Evolutionary conservation across 139 green algal genomes (phyloP), one percentile per base, ranked within the genome.

Genomic region (Volvox africanus): DNA sequence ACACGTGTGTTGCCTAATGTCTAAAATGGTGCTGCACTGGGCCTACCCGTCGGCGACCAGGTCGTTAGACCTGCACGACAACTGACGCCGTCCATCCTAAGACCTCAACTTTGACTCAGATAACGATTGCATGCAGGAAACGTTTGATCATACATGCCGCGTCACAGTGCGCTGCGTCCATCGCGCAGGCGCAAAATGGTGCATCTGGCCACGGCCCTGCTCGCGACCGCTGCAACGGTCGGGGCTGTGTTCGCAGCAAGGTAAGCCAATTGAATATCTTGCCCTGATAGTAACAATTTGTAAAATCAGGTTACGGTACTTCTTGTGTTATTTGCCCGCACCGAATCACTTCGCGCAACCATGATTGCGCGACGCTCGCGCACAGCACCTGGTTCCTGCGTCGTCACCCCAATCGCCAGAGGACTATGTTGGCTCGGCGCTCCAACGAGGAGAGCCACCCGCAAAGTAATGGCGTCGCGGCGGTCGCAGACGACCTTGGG

Each of bases 171-270:
- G 36, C 37, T 65, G 37, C 37, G 78, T 32, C 35, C 78, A 50
- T 65, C 78, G 19, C 36, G 37, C 12, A 24, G 78, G 13, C 37
- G 33, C 21, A 71, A 24, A 73, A 71, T 86, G 80, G 2, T 84
- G 11, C 36, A 71, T n/a, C 0, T 86, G 26, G 50, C 80, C 24
- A 44, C 28, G 24, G 80, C 50, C 35, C 28, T 86, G 80, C 21
- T 87, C 50, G 81, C 61, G 9, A 61, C 81, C 18, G 61, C 81
- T 30, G 61, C 81, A 61, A 87, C 81, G 17, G 61, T 87, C 61
- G 61, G 61, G 19, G 81, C 61, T 6, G 9, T 87, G n/a, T 62
- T 87, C n/a, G 61, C 67, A 3, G 81, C 81, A 19, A 77, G 61
- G 81, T 87, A 62, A 33, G 81, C 35, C 30, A 0, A 33, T 44